Evolutionary conservation across 169 alveolate genomes (phyloP).

Genomic region (Plasmodium falciparum): DNA sequence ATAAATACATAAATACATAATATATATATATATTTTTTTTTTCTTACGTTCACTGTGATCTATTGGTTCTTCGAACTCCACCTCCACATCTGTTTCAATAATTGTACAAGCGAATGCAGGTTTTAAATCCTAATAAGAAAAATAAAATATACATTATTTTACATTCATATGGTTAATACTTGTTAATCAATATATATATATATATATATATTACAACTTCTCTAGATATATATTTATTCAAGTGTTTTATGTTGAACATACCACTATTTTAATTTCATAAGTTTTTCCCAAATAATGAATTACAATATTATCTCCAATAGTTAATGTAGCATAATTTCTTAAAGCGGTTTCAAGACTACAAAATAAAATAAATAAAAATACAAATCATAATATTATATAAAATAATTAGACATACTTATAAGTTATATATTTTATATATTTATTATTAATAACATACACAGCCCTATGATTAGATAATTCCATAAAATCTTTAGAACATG

Average conservation of each 20-base stretch:
- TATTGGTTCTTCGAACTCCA: conserved; percentile 89
- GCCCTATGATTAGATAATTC: conserved; percentile 96
- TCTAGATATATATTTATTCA: too few relatives aligned
- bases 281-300: conserved; percentile 91
- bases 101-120: conserved; percentile 95
- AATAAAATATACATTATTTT: not conserved
- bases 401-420: conserved; percentile 4
- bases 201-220: not conserved
- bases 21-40: not conserved
- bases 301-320: conserved; percentile 94
- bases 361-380: not conserved
- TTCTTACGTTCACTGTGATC: conserved; percentile 24
- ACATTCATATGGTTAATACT: not conserved
- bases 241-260: conserved; percentile 20
- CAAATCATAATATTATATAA: not conserved
- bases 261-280: conserved; percentile 92
- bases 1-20: not conserved
- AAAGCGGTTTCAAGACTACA: conserved; percentile 91
- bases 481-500: conserved; percentile 93
- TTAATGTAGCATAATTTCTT: conserved; percentile 93
- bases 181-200: not conserved
- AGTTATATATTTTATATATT: not conserved
- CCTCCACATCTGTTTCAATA: conserved; percentile 96
- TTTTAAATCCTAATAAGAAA: conserved; percentile 83
- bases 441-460: conserved; percentile 81